Percentiles rank a stretch among this genome's conserved stretches.
Evolutionary conservation across 1,139 yeast species (phyloP).

Genomic region (Yamadazyma diospyri): DNA sequence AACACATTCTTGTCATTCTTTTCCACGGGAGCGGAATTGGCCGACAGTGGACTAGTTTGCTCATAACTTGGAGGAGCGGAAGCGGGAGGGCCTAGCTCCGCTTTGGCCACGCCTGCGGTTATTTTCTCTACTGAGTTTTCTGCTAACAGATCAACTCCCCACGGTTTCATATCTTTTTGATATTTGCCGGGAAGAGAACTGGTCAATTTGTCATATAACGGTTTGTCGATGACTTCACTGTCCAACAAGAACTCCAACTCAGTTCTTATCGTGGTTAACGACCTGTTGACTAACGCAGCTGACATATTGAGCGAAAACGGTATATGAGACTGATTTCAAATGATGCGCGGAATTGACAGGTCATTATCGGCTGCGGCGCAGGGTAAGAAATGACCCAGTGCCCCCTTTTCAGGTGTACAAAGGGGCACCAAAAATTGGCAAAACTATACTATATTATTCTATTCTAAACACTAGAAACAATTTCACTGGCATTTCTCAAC

Average conservation of each 20-base stretch:
- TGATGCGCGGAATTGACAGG: too few relatives aligned
- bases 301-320: too few relatives aligned
- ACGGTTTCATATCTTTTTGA: slow-evolving; percentile 51
- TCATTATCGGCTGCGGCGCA: too few relatives aligned
- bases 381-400: too few relatives aligned
- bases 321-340: too few relatives aligned
- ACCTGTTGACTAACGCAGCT: slow-evolving; percentile 70
- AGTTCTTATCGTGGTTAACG: slow-evolving; percentile 69
- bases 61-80: slow-evolving; percentile 3
- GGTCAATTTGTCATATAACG: slow-evolving; percentile 50
- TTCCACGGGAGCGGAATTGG: background rate
- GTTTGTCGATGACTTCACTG: slow-evolving; percentile 67
- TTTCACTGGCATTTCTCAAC: slow-evolving; percentile 82
- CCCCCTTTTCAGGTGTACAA: too few relatives aligned
- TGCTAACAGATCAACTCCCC: slow-evolving; percentile 26
- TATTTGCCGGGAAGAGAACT: slow-evolving; percentile 58
- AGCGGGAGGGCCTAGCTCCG: background rate
- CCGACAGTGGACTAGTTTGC: background rate
- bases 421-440: too few relatives aligned
- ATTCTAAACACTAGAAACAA: slow-evolving; percentile 74
- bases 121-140: background rate
- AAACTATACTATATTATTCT: too few relatives aligned
- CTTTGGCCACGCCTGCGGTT: background rate
- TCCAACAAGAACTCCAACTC: slow-evolving; percentile 79
- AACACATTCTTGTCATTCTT: slow-evolving; percentile 19